Evolutionary conservation across 106 monocot species (phyloP).

Genomic region (Chionographis japonica): DNA sequence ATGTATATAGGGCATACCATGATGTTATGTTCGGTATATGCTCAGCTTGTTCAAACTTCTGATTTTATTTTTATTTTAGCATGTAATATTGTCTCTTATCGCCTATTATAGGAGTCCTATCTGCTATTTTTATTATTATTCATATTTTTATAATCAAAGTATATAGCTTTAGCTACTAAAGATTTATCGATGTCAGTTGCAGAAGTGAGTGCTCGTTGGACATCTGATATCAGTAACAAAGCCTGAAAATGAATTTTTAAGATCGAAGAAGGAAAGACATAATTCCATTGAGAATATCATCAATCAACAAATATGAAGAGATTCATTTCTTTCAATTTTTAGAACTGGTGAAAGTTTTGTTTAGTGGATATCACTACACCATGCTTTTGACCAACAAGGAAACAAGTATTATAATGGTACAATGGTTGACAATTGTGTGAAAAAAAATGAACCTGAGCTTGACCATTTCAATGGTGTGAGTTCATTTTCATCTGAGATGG

Average conservation of each 20-base stretch:
- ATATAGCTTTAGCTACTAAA: background rate
- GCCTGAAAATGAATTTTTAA: constrained; percentile 21
- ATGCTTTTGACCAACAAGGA: constrained; percentile 52
- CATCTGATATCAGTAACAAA: constrained; percentile 25
- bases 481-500: constrained; percentile 14
- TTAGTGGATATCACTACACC: constrained; percentile 53
- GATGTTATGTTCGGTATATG: too few species aligned
- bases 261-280: constrained; percentile 33
- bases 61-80: too few species aligned
- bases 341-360: constrained; percentile 41
- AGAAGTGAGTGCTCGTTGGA: constrained; percentile 21
- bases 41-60: too few species aligned
- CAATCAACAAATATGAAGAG: constrained; percentile 48
- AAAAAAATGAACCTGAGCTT: constrained; percentile 19
- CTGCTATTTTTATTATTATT: too few species aligned
- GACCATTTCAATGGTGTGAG: constrained; percentile 14
- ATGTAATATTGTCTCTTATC: too few species aligned
- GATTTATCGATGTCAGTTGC: constrained; percentile 12
- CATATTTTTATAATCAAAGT: too few species aligned
- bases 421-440: constrained; percentile 16
- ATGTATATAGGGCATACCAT: too few species aligned
- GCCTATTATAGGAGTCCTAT: too few species aligned
- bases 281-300: constrained; percentile 44
- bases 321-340: constrained; percentile 49
- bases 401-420: constrained; percentile 24